Conservation (phyloP, 768 basidiomycete species). For the Tephrocybe sp. region DNA sequence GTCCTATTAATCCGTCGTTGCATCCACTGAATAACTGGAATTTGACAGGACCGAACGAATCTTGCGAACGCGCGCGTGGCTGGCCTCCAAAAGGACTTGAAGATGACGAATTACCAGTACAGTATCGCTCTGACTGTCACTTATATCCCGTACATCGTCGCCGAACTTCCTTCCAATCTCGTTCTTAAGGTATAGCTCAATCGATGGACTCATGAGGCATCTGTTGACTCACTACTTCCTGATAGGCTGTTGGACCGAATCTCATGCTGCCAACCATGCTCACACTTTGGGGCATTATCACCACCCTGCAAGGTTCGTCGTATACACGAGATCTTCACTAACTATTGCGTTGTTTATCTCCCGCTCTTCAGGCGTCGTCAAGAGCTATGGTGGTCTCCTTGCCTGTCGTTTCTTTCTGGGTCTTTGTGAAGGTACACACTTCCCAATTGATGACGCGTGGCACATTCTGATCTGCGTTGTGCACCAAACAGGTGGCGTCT, state of each 20-base stretch:
- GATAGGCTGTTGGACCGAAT: constrained; percentile 20
- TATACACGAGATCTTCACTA: not conserved
- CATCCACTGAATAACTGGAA: not conserved
- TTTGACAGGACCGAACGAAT: constrained; percentile 50
- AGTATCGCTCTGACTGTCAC: constrained; percentile 49
- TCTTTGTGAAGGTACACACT: constrained; percentile 41
- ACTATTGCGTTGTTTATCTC: not conserved
- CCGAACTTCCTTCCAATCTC: constrained; percentile 63
- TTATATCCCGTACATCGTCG: constrained; percentile 54
- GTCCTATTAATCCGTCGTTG: constrained; percentile 54
- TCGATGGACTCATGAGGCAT: not conserved
- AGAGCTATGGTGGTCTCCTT: constrained; percentile 41
- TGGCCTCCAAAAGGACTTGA: constrained; percentile 54
- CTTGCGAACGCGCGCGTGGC: constrained; percentile 63
- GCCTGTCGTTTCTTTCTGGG: constrained; percentile 53
- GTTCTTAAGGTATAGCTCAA: constrained; percentile 44
- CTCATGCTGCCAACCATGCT: constrained; percentile 16
- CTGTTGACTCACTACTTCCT: not conserved
- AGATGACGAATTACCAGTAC: constrained; percentile 50
- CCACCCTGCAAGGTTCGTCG: constrained; percentile 16
- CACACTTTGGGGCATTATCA: constrained; percentile 10
- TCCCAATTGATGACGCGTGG: not conserved
- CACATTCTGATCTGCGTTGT: too few relatives aligned
- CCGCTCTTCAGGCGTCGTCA: constrained; percentile 40
- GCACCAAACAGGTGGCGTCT: constrained; percentile 49